phyloP scores from a whole-genome alignment of 306 rosid species.

The Luffa acutangula region DNA sequence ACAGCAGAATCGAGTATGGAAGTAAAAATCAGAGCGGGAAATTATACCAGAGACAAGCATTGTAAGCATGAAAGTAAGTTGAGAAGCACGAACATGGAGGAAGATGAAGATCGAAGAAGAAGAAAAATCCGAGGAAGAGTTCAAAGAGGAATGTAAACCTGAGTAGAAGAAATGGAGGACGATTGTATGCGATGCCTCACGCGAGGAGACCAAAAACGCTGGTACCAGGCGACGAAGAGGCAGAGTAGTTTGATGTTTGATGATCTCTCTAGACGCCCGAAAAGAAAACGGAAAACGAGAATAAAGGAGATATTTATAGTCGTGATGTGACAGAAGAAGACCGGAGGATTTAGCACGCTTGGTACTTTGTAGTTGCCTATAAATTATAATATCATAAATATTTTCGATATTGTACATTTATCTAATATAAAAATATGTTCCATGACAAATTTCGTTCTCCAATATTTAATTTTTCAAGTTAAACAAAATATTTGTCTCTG shows the following conservation, averaged over 20 bases:
- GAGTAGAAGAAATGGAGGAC: neutral
- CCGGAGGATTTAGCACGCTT: neutral
- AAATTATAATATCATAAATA: neutral
- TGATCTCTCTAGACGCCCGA: neutral
- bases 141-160: neutral
- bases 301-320: neutral
- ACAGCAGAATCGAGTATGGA: neutral
- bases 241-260: neutral
- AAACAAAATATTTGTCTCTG: neutral
- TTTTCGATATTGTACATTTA: neutral
- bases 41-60: neutral
- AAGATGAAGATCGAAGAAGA: neutral
- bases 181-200: neutral
- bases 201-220: neutral
- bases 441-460: neutral
- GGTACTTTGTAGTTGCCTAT: neutral
- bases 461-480: neutral
- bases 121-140: neutral
- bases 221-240: neutral
- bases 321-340: neutral
- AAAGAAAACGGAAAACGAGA: neutral
- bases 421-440: neutral
- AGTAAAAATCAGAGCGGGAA: neutral
- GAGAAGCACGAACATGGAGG: neutral
- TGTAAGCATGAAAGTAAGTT: neutral